Evolutionary conservation across 805 yeast species (phyloP), one percentile per base, ranked within the genome.

Genomic region (Kodamaea sagamina): DNA sequence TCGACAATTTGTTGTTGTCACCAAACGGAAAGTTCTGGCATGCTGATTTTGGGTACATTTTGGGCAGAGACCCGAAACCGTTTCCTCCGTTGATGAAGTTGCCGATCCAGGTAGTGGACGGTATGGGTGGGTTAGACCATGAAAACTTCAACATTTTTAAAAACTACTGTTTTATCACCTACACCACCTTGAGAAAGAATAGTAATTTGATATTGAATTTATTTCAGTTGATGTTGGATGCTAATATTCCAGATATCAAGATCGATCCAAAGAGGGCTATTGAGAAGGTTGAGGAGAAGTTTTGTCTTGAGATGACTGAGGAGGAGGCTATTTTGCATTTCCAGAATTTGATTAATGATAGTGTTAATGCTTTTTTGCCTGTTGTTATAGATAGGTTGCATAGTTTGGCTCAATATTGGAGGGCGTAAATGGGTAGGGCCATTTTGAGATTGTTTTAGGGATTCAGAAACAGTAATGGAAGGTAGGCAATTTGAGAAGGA

Each of bases 31-130:
- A 82, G 53, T 93, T 93, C 60, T 92, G 95, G 79, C 99, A 93
- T 65, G 97, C 96, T 1, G 99, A 93, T 65, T 93, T 88, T 63
- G 99, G 99, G 1, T 93, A 93, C 57, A 92, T 93, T 39, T 68
- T 93, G 42, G 99, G 99, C 0, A 83, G 90, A 41, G 99, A 93
- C 62, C 99, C 99, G 2, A 93, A 93, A 61, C 98, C 98, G 10
- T 93, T 93, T 66, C 98, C 99, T 10, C 99, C 99, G 1, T 74
- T 92, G 67, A 93, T 93, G 97, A 93, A 93, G 58, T 69, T 93
- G 28, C 99, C 99, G 0, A 93, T 93, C 32, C 99, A 93, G 63
- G 85, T 93, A 12, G 86, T 93, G 32, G 99, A 93, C 51, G 98
- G 97, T 0, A 93, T 93, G 89, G 99, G 99, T 1, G 99, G 98